Base-by-base conservation (phyloP, 768 basidiomycete species). In the Boletus tylopilopsis region DNA sequence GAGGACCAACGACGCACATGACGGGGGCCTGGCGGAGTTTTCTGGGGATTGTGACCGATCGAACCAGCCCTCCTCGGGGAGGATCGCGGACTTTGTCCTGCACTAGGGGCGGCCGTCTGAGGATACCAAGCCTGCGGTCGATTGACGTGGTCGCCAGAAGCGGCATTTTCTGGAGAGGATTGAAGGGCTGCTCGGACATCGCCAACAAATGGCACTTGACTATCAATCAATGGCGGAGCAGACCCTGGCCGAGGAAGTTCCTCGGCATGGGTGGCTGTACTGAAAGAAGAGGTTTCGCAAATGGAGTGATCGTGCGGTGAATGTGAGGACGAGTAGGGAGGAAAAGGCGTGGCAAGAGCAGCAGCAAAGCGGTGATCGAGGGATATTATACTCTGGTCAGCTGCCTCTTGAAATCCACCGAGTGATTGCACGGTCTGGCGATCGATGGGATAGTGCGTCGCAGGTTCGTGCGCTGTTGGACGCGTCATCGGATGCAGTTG, bases 1-100 rank as follows among this genome's bases (percentile, higher is more conserved):
- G 64, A 65, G 37, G 64, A 65, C 64, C 64, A 65, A 45, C 64
- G 64, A 44, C 64, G 64, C 12, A 64, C 52, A 23, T 65, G 64
- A 60, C 64, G 64, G 53, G 62, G 58, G 48, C 51, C 27, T 30
- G 42, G 57, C 55, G 64, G 60, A 54, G 60, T 60, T 60, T 53
- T 63, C 51, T 61, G 60, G 2, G 64, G 51, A 54, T 55, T 65
- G 50, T 64, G 62, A 11, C 62, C 63, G 62, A 64, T 64, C 62
- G 62, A 63, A 23, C 60, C 62, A 51, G 63, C 63, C 63, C 62
- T 63, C 53, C 55, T 64, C 33, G 50, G 62, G 62, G 55, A 65
- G 60, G 62, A 65, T 60, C 62, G 62, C 62, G 62, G 62, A 64
- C 62, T 64, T 64, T 49, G 63, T 10, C 59, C 47, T 50, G 57